These are phyloP conservation scores for Parsonsia alboflavescens DNA, from an alignment of 257 asterid genomes.

Conservation along the genomic window DNA sequence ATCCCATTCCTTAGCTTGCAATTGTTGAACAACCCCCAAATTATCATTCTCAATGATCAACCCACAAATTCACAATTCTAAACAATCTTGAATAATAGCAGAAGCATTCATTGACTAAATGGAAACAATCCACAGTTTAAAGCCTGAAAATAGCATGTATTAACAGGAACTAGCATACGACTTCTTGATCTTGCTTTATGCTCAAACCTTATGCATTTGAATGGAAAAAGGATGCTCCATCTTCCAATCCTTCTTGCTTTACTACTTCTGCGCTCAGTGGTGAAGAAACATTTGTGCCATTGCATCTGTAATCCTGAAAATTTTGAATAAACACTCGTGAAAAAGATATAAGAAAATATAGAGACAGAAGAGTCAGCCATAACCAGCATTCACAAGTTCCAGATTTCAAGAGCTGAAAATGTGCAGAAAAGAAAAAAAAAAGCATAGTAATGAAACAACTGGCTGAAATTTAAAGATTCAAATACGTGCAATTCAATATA, in stretches of 20 bases:
- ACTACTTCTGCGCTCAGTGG: neutral
- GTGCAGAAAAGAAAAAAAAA: neutral
- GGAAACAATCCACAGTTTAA: neutral
- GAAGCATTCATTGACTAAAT: neutral
- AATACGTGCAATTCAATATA: neutral
- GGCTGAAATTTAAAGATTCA: neutral
- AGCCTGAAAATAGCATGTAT: neutral
- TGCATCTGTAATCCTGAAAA: conserved; percentile 9
- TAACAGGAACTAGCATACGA: neutral
- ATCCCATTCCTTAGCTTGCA: no score
- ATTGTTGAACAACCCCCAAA: no score
- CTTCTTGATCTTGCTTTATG: neutral
- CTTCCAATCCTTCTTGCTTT: no score
- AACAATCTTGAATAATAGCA: no score
- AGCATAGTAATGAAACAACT: neutral
- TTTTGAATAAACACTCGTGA: neutral
- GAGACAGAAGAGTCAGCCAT: neutral
- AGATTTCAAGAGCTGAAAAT: neutral
- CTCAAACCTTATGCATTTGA: neutral
- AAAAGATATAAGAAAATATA: neutral
- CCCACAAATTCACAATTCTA: no score
- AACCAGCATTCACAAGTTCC: neutral
- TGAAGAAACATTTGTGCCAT: neutral
- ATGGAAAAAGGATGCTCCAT: neutral
- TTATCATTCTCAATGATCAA: no score